Evolutionary conservation across 108 stramenopile species (phyloP).

Genomic region (Mayamaea pseudoterrestris): DNA sequence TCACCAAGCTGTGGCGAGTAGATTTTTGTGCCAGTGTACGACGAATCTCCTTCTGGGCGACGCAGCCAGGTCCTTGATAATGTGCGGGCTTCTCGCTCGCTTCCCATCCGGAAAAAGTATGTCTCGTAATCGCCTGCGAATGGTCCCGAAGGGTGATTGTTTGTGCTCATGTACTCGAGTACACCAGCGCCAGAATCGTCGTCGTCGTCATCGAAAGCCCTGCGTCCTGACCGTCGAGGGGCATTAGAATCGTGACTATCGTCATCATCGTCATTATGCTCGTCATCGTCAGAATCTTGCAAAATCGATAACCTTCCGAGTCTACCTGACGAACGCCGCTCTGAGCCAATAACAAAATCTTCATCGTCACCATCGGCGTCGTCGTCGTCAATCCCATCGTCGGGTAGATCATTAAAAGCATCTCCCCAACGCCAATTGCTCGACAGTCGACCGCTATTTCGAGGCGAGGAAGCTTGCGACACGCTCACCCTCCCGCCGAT

Average conservation of each 20-base stretch:
- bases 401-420: constrained; percentile 8
- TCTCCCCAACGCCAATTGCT: constrained; percentile 44
- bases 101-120: constrained; percentile 53
- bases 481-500: background rate
- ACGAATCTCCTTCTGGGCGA: constrained; percentile 36
- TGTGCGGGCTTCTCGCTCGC: background rate
- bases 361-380: constrained; percentile 59
- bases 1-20: constrained; percentile 81
- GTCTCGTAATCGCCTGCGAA: constrained; percentile 48
- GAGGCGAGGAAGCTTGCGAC: too few species aligned
- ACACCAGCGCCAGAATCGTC: constrained; percentile 3
- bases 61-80: constrained; percentile 50
- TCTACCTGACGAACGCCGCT: background rate
- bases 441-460: constrained; percentile 25
- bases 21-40: constrained; percentile 38
- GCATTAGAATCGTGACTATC: background rate
- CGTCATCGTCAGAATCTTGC: constrained; percentile 7
- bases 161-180: constrained; percentile 42
- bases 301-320: background rate
- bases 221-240: constrained; percentile 1
- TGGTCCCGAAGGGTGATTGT: constrained; percentile 57
- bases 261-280: constrained; percentile 13
- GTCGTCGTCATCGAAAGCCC: constrained; percentile 7
- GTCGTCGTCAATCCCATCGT: constrained; percentile 32
- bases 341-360: constrained; percentile 12